These are phyloP conservation scores for Abrus precatorius DNA, from an alignment of 306 rosid genomes.

Conservation along the genomic window DNA sequence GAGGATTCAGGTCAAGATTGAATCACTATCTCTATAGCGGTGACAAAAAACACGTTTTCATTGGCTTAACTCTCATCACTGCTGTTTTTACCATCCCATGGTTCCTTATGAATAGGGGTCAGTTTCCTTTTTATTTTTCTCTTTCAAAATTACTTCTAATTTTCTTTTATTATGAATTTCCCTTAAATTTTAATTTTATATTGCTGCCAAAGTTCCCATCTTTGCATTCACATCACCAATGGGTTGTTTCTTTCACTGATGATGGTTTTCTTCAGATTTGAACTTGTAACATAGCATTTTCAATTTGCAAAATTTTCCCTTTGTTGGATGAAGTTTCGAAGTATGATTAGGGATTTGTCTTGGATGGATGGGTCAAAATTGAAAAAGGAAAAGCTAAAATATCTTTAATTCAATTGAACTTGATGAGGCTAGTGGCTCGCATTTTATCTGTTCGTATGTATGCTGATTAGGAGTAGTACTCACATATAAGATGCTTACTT, in stretches of 20 bases:
- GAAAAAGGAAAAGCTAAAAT: not conserved
- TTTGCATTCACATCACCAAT: not conserved
- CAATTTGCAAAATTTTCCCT: not conserved
- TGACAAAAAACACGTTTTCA: conserved; percentile 83
- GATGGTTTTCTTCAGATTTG: not conserved
- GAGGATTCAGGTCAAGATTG: conserved; percentile 68
- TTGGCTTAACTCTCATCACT: conserved; percentile 75
- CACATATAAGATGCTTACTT: conserved; percentile 30
- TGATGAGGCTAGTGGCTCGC: not conserved
- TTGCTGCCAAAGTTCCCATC: conserved; percentile 2
- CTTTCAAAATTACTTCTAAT: not conserved
- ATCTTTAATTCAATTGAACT: not conserved
- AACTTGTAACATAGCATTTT: not conserved
- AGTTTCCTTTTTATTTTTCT: not conserved
- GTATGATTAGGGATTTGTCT: not conserved
- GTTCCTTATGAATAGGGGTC: conserved; percentile 79
- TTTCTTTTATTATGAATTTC: not conserved
- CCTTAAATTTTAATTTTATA: conserved; percentile 13
- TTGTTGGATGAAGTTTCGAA: not conserved
- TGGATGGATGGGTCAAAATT: conserved; percentile 5
- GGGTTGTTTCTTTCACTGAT: not conserved
- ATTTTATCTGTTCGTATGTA: conserved; percentile 5
- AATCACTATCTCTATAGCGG: conserved; percentile 83
- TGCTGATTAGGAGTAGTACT: conserved; percentile 27
- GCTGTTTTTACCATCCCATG: conserved; percentile 76